Percentiles rank a stretch among this genome's conserved stretches.
Evolutionary conservation across 1,284 basidiomycete species (phyloP).

Genomic region (Lentinula novae-zelandiae): DNA sequence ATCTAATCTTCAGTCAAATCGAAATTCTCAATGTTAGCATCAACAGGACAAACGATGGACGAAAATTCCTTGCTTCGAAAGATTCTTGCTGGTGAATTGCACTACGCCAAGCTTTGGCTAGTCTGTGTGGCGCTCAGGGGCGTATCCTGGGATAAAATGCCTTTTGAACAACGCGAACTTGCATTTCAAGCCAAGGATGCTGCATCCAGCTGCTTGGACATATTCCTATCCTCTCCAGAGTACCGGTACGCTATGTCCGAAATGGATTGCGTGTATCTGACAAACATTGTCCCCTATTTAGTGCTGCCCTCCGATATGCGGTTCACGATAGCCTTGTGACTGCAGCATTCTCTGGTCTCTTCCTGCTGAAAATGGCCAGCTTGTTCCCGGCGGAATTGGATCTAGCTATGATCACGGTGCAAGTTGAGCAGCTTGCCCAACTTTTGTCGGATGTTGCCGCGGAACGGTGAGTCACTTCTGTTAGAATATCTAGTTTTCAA

Average conservation of each 20-base stretch:
- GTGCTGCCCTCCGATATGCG: conserved; percentile 81
- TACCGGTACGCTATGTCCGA: conserved; percentile 52
- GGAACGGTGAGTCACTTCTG: conserved; percentile 56
- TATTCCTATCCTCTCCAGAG: conserved; percentile 74
- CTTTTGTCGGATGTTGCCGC: conserved; percentile 82
- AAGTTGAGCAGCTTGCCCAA: conserved; percentile 83
- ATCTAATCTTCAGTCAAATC: conserved; percentile 2
- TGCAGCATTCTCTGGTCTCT: conserved; percentile 88
- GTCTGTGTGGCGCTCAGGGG: conserved; percentile 90
- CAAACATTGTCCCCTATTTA: conserved; percentile 21
- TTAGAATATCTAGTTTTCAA: background rate
- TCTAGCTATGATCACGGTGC: conserved; percentile 64
- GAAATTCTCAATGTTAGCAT: conserved; percentile 2
- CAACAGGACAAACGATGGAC: conserved; percentile 70
- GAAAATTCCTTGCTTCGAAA: conserved; percentile 83
- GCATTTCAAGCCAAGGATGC: conserved; percentile 94
- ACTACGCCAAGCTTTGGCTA: conserved; percentile 92
- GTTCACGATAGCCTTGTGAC: conserved; percentile 92
- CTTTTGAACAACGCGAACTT: conserved; percentile 88
- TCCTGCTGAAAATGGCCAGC: conserved; percentile 88
- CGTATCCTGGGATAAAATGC: conserved; percentile 92
- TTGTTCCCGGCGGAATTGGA: conserved; percentile 83
- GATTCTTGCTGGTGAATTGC: conserved; percentile 81
- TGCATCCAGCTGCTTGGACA: conserved; percentile 78
- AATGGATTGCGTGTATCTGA: background rate